phyloP scores from a whole-genome alignment of 495 filamentous ascomycete genomes.

The Elasticomyces elasticus region DNA sequence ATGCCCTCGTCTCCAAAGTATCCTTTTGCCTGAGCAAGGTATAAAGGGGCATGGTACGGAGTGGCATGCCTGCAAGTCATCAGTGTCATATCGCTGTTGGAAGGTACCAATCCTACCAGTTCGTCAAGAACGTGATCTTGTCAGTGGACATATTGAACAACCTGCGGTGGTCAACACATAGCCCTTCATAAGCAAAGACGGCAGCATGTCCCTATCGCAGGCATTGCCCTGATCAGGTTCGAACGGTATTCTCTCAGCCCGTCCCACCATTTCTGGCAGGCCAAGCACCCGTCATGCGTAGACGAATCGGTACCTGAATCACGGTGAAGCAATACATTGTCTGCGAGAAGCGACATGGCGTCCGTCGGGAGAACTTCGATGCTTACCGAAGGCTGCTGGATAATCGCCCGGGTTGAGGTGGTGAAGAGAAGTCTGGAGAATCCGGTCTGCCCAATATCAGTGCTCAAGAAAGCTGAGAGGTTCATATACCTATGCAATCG shows the following conservation, averaged over 20 bases:
- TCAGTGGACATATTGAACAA: slow-evolving; percentile 55
- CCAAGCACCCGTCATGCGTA: slow-evolving; percentile 2
- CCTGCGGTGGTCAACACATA: slow-evolving; percentile 29
- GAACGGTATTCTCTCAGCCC: slow-evolving; percentile 56
- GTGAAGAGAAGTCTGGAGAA: too few relatives aligned
- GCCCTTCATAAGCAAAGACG: slow-evolving; percentile 35
- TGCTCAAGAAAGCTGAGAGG: too few relatives aligned
- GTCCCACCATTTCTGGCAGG: neutral
- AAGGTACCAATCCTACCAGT: slow-evolving; percentile 43
- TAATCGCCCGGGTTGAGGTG: too few relatives aligned
- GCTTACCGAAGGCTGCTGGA: too few relatives aligned
- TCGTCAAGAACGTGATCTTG: slow-evolving; percentile 66
- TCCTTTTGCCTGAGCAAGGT: slow-evolving; percentile 59
- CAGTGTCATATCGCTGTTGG: slow-evolving; percentile 6
- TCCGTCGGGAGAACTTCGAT: too few relatives aligned
- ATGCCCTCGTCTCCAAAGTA: slow-evolving; percentile 34
- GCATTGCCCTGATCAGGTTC: slow-evolving; percentile 81
- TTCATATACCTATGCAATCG: too few relatives aligned
- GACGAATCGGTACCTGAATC: neutral
- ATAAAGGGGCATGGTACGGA: slow-evolving; percentile 62
- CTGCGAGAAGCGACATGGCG: slow-evolving; percentile 1
- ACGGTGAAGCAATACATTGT: neutral
- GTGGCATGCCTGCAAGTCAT: slow-evolving; percentile 49
- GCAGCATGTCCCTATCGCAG: slow-evolving; percentile 73
- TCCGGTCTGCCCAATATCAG: too few relatives aligned